Percentiles rank a stretch among this genome's conserved stretches.
Conservation (phyloP, 352 stramenopile species). For the Phytopythium helicoides region DNA sequence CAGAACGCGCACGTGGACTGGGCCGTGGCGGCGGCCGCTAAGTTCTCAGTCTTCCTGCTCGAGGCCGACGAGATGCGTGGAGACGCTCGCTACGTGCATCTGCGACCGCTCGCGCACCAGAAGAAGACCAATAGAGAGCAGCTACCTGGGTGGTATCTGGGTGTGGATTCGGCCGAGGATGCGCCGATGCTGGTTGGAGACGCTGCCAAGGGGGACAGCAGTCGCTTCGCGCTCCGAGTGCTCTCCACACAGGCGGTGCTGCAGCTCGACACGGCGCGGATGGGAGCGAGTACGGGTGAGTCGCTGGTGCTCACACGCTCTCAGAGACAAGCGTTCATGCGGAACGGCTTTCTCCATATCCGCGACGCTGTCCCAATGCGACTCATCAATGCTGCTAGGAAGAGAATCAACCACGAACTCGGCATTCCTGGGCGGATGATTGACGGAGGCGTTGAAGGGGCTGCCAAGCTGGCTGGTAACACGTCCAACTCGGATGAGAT, state of each 20-base stretch:
- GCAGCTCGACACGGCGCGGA: conserved; percentile 16
- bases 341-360: conserved; percentile 72
- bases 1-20: conserved; percentile 65
- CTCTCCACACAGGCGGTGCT: conserved; percentile 52
- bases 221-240: conserved; percentile 46
- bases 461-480: conserved; percentile 64
- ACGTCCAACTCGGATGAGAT: conserved; percentile 68
- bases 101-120: conserved; percentile 62
- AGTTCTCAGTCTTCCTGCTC: conserved; percentile 66
- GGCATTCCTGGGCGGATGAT: conserved; percentile 67
- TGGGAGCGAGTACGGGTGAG: conserved; percentile 8
- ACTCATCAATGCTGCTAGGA: conserved; percentile 51
- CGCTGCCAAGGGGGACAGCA: conserved; percentile 30
- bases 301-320: conserved; percentile 47
- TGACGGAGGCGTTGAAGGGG: conserved; percentile 68
- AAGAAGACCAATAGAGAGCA: conserved; percentile 58
- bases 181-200: conserved; percentile 47
- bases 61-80: conserved; percentile 27
- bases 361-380: conserved; percentile 51
- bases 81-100: conserved; percentile 22
- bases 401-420: conserved; percentile 77
- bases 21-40: conserved; percentile 50
- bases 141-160: conserved; percentile 57
- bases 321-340: conserved; percentile 63
- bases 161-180: conserved; percentile 14